These are phyloP conservation scores for Diaporthe sp. DNA, from an alignment of 2,329 filamentous ascomycete genomes.

Conservation along the genomic window DNA sequence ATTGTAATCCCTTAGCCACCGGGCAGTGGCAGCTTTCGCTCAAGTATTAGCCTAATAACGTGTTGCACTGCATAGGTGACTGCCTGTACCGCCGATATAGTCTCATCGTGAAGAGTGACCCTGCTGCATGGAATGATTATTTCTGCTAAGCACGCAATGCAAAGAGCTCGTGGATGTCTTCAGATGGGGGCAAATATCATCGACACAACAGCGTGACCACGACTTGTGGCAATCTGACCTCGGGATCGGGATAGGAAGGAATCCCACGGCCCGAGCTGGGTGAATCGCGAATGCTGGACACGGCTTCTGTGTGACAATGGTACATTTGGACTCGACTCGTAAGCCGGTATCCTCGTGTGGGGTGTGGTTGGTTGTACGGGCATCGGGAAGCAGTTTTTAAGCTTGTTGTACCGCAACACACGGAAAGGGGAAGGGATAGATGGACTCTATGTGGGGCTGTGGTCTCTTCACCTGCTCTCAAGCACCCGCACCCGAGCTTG, in stretches of 20 bases:
- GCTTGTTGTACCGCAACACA: conserved; percentile 12
- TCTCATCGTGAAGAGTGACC: not conserved
- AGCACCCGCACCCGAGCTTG: not conserved
- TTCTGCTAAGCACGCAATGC: not conserved
- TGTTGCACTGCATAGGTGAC: not conserved
- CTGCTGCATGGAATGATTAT: not conserved
- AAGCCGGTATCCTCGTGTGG: not conserved
- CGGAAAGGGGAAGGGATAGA: not conserved
- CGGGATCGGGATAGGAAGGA: not conserved
- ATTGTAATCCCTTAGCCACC: not conserved
- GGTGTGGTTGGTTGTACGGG: not conserved
- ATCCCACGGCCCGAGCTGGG: conserved; percentile 3
- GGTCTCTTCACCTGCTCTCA: not conserved
- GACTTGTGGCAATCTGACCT: not conserved
- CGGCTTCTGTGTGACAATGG: not conserved
- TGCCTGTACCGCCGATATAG: not conserved
- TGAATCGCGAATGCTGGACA: not conserved
- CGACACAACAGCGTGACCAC: not conserved
- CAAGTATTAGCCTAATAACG: not conserved
- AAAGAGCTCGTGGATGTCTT: not conserved
- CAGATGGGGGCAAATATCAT: not conserved
- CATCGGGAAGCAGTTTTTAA: conserved; percentile 9
- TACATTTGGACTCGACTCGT: not conserved
- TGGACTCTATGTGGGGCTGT: not conserved
- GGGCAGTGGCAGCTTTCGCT: not conserved